Evolutionary conservation across 768 basidiomycete genomes (phyloP).

Genomic region (Myochromella boudieri): DNA sequence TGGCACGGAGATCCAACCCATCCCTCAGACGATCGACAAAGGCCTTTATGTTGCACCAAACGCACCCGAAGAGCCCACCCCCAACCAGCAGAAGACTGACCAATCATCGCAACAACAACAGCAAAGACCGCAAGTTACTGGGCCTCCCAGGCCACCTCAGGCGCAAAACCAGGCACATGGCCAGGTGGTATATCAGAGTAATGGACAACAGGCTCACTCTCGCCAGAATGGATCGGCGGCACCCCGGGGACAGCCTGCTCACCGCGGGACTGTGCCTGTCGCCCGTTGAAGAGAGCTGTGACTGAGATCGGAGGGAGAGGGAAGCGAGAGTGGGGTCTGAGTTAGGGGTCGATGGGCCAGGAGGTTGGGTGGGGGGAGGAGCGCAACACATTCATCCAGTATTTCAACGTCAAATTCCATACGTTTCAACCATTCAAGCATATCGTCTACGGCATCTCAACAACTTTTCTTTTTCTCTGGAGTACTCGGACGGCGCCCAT

Average conservation of each 20-base stretch:
- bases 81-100: slow-evolving; percentile 1
- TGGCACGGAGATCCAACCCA: slow-evolving; percentile 96
- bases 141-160: slow-evolving; percentile 24
- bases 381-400: slow-evolving; percentile 10
- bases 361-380: neutral
- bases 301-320: neutral
- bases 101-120: slow-evolving; percentile 37
- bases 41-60: slow-evolving; percentile 90
- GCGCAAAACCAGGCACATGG: slow-evolving; percentile 24
- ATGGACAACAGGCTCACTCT: slow-evolving; percentile 27
- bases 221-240: slow-evolving; percentile 23
- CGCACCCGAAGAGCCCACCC: slow-evolving; percentile 38
- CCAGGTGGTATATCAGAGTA: slow-evolving; percentile 36
- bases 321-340: neutral
- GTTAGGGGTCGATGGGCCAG: neutral
- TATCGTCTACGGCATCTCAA: slow-evolving; percentile 14
- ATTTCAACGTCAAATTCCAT: slow-evolving; percentile 12
- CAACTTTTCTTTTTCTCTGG: slow-evolving; percentile 11
- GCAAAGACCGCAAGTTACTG: slow-evolving; percentile 24
- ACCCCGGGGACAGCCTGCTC: slow-evolving; percentile 29
- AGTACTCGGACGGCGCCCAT: neutral
- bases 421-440: slow-evolving; percentile 9
- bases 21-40: slow-evolving; percentile 89
- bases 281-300: too few relatives aligned
- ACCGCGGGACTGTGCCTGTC: slow-evolving; percentile 38